phyloP scores from a whole-genome alignment of 2,329 filamentous ascomycete genomes.

The Chaetomium globosum region DNA sequence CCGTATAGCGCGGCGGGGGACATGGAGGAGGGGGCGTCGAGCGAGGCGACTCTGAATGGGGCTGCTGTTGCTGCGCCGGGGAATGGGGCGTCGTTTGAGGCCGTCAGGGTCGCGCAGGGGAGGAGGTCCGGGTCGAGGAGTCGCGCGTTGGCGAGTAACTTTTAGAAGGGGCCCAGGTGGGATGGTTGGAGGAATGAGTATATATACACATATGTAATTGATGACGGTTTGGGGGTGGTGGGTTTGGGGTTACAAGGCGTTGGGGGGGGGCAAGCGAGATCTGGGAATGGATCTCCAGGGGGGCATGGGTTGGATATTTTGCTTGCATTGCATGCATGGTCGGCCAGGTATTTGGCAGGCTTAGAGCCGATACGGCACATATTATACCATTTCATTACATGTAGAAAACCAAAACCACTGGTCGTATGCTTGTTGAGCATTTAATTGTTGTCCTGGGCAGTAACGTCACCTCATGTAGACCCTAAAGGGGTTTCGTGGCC shows the following conservation, averaged over 20 bases:
- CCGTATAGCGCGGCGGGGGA: conserved; percentile 21
- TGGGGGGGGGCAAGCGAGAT: neutral
- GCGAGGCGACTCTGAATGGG: conserved; percentile 4
- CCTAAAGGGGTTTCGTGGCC: no score
- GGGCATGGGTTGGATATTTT: neutral
- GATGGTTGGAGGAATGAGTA: neutral
- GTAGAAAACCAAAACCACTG: no score
- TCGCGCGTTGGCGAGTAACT: conserved; percentile 22
- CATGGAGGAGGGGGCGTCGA: conserved; percentile 27
- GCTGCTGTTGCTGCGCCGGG: no score
- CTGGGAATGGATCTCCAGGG: no score
- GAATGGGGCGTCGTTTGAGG: conserved; percentile 13
- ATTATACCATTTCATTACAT: neutral
- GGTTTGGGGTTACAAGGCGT: neutral
- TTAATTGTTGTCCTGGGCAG: neutral
- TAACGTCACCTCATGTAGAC: neutral
- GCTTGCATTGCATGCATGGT: neutral
- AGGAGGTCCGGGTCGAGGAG: conserved; percentile 15
- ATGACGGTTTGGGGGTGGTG: neutral
- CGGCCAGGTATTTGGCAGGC: neutral
- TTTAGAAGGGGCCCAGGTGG: conserved; percentile 20
- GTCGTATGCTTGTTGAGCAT: neutral
- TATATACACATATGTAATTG: neutral
- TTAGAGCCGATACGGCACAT: neutral
- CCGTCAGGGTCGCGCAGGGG: neutral